Evolutionary conservation across 257 asterid species (phyloP).

Genomic region (Solanum ahanhuiri): DNA sequence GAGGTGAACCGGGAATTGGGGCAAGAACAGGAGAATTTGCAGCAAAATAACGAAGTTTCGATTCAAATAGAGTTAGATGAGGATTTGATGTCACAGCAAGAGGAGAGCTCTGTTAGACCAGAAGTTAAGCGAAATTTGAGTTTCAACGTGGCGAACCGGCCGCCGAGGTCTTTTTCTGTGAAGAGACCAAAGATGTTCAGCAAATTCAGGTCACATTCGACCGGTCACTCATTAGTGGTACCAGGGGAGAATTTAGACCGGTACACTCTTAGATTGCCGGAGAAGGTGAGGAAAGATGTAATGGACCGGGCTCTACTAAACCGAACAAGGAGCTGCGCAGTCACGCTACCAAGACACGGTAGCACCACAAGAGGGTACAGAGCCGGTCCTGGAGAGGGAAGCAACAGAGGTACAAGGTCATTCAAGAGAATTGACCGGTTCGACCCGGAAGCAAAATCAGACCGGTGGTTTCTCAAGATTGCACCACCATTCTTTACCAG

Average conservation of each 20-base stretch:
- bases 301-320: conserved; percentile 51
- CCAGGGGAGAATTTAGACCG: conserved; percentile 64
- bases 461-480: conserved; percentile 42
- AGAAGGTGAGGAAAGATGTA: conserved; percentile 53
- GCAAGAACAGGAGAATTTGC: neutral
- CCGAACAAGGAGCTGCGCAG: conserved; percentile 36
- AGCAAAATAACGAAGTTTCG: conserved; percentile 19
- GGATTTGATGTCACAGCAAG: neutral
- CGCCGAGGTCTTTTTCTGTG: conserved; percentile 37
- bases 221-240: conserved; percentile 75
- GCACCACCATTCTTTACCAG: conserved; percentile 28
- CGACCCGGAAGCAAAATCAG: conserved; percentile 37
- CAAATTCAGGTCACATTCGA: conserved; percentile 75
- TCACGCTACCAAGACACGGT: conserved; percentile 24
- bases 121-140: conserved; percentile 21
- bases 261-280: conserved; percentile 61
- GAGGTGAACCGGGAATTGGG: neutral
- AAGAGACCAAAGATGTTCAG: conserved; percentile 15
- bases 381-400: conserved; percentile 41
- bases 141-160: conserved; percentile 16
- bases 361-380: conserved; percentile 37
- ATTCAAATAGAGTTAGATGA: conserved; percentile 27
- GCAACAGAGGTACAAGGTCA: conserved; percentile 33
- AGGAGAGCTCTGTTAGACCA: neutral
- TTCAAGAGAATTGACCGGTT: conserved; percentile 22